Evolutionary conservation across 2,329 filamentous ascomycete species (phyloP), one percentile per base, ranked within the genome.

Genomic region (Domatiomyces globalis): DNA sequence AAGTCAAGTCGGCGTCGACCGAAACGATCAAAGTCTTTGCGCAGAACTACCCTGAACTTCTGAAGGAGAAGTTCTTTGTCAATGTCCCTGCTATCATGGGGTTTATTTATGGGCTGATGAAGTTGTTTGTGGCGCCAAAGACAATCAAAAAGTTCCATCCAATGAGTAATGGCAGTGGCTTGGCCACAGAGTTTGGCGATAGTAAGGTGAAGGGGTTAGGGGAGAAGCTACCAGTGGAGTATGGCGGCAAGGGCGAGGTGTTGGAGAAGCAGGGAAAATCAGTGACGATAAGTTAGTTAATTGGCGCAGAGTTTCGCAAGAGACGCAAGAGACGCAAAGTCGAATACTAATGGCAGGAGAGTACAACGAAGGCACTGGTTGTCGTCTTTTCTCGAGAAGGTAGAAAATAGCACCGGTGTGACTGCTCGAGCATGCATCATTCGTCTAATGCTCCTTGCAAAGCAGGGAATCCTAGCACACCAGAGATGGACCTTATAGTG

Each of bases 41-140:
- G 49, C 81, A 79, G 59, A 85, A 85, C 59, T 95, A 95, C 70
- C 89, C 90, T 0, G 90, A 95, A 72, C 80, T 94, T 8, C 76
- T 95, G 47, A 80, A 80, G 61, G 80, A 90, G 71, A 95, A 95
- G 74, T 95, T 89, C 76, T 95, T 95, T 65, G 85, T 95, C 70
- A 95, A 95, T 63, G 87, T 95, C 5, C 90, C 90, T 0, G 69
- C 82, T 51, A 75, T 95, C 62, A 95, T 95, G 89, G 85, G 87
- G 51, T 95, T 89, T 75, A 78, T 88, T 65, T 88, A 85, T 66
- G 72, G 74, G 18, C 76, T 83, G 50, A 83, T 88, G 72, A 88
- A 87, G 72, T 69, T 86, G 17, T 83, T 89, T 65, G 72, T 88
- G 44, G 80, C 82, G 27, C 74, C 80, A 48, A 83, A 84, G 63